A percentile compares a stretch with the other conserved stretches of the same genome.
phyloP scores from a whole-genome alignment of 106 monocot genomes.

The Ottelia alismoides region DNA sequence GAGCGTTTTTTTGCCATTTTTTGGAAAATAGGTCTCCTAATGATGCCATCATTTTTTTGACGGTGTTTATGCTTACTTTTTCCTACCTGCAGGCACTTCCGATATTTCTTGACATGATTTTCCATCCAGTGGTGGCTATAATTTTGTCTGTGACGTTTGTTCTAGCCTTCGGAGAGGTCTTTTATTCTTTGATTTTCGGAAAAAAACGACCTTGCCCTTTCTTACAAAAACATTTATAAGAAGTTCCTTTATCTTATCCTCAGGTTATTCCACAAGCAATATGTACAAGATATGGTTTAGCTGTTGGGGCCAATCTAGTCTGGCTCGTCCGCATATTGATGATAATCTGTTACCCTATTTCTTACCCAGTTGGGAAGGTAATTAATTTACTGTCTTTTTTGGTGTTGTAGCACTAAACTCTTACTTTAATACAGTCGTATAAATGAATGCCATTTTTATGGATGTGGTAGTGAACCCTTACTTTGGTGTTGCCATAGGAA shows the following conservation, averaged over 20 bases:
- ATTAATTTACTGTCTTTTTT: not conserved
- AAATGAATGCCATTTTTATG: too few relatives aligned
- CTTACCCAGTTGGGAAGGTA: constrained; percentile 88
- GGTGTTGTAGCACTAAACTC: too few relatives aligned
- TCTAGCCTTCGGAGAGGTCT: constrained; percentile 75
- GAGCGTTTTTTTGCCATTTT: too few relatives aligned
- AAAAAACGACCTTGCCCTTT: too few relatives aligned
- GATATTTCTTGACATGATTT: constrained; percentile 81
- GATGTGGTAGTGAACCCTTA: too few relatives aligned
- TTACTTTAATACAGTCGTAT: too few relatives aligned
- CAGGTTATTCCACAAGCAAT: constrained; percentile 91
- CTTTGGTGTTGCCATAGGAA: too few relatives aligned
- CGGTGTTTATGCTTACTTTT: not conserved
- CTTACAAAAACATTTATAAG: not conserved
- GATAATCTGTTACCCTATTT: constrained; percentile 63
- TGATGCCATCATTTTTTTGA: too few relatives aligned
- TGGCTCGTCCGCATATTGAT: constrained; percentile 87
- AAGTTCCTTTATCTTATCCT: constrained; percentile 11
- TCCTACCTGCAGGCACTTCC: constrained; percentile 57
- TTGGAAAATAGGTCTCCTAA: too few relatives aligned
- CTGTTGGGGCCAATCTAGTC: constrained; percentile 76
- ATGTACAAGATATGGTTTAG: constrained; percentile 79
- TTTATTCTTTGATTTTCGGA: too few relatives aligned
- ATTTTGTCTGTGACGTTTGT: constrained; percentile 82
- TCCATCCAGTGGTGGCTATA: constrained; percentile 74